Base-by-base conservation (phyloP, 768 basidiomycete genomes). In the Boletus edulis region DNA sequence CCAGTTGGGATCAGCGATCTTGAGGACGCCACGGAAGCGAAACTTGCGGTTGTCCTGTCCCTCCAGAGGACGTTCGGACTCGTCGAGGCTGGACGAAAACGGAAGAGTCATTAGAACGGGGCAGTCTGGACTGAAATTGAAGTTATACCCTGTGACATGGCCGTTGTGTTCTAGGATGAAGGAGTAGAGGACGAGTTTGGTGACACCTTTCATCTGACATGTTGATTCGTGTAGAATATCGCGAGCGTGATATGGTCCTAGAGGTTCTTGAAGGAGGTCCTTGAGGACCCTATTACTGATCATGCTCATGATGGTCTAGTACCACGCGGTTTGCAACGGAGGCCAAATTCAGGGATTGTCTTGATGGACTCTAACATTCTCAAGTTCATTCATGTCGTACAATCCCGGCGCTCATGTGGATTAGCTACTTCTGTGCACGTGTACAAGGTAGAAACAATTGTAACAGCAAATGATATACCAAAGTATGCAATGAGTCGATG, bases 21-120 rank as follows among this genome's bases (percentile, higher is more conserved):
- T 72, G 1, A 87, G 69, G 6, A 78, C 60, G 0, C 84, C 86
- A 32, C 76, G 79, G 56, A 85, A 82, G 12, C 75, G 70, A 18
- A 84, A 75, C 46, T 32, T 61, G 55, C 71, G 65, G 35, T 59
- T 17, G 52, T 71, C 69, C 11, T 13, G 70, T 14, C 72, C 71
- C 1, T 63, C 47, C 34, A 67, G 51, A 4, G 76, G 68, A 35
- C 59, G 70, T 56, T 83, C 81, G 6, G 79, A 75, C 35, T 77
- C 73, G 59, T 83, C 80, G 11, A 82, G 74, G 14, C 81, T 82
- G 40, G 22, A 54, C 13, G 5, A 46, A 15, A 22, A 45, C n/a
- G 8, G 27, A 32, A 3, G 12, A 22, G 27, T 20, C 2, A 47
- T 70, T 12, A 58, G 53, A 29, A 34, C 0, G 8, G 45, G 35